Conservation (phyloP, 23 red algal genomes). For the Gracilariopsis chorda region DNA sequence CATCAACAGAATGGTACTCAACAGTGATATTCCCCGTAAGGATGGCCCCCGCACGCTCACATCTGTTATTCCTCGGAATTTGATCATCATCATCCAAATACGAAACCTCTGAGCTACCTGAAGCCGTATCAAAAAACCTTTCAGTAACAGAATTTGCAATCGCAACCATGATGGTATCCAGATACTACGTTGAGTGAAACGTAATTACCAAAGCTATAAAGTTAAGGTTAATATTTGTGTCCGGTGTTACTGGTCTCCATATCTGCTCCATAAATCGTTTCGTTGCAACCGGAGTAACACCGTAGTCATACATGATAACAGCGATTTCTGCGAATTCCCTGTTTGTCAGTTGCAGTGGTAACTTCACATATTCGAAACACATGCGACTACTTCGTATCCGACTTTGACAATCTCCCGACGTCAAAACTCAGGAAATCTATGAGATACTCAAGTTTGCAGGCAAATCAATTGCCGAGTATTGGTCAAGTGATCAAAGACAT, state of each 20-base stretch:
- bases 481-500: constrained; percentile 21
- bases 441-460: not conserved
- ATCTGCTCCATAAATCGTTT: constrained; percentile 69
- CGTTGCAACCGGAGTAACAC: constrained; percentile 59
- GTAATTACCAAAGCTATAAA: constrained; percentile 62
- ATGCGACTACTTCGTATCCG: not conserved
- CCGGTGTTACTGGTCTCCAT: constrained; percentile 60
- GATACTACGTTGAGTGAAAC: constrained; percentile 47
- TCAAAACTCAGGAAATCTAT: not conserved
- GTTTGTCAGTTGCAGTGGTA: constrained; percentile 59
- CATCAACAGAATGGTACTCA: constrained; percentile 14
- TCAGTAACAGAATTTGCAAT: constrained; percentile 32
- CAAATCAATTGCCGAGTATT: not conserved
- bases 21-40: constrained; percentile 4
- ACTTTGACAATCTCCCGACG: not conserved
- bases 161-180: constrained; percentile 48
- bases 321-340: constrained; percentile 51
- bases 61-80: constrained; percentile 1
- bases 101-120: not conserved
- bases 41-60: constrained; percentile 3
- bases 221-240: constrained; percentile 52
- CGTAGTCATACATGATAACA: constrained; percentile 69
- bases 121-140: not conserved
- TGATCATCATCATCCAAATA: not conserved
- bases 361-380: constrained; percentile 58